These are phyloP conservation scores for Chrysosporium keratinophilum DNA, from an alignment of 2,329 filamentous ascomycete genomes.

Conservation along the genomic window DNA sequence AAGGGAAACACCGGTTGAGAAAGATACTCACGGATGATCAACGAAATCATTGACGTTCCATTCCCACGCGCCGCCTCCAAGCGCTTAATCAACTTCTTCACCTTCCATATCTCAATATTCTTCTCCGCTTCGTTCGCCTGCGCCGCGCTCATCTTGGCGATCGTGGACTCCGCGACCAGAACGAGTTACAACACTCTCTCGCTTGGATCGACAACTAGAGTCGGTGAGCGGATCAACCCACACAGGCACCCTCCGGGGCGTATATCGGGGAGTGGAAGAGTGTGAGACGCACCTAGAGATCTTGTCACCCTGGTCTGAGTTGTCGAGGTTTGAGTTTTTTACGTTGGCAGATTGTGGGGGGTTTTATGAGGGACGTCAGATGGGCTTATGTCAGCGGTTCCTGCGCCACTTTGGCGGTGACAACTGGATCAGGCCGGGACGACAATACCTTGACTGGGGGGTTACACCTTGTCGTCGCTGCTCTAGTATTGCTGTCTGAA, in stretches of 20 bases:
- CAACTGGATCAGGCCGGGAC: neutral
- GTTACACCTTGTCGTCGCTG: no score
- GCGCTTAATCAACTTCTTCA: constrained; percentile 99
- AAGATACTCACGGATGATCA: constrained; percentile 79
- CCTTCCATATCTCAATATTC: constrained; percentile 83
- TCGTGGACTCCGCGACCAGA: constrained; percentile 15
- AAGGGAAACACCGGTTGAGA: neutral
- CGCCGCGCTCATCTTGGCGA: constrained; percentile 70
- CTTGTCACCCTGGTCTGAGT: constrained; percentile 12
- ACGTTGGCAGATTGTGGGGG: constrained; percentile 15
- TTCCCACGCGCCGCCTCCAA: constrained; percentile 95
- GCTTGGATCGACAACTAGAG: constrained; percentile 6
- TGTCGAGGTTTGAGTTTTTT: constrained; percentile 16
- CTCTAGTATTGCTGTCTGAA: no score
- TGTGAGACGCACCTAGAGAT: constrained; percentile 7
- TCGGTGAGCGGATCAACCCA: constrained; percentile 13
- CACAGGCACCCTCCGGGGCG: constrained; percentile 1
- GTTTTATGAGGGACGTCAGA: constrained; percentile 8
- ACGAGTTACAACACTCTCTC: constrained; percentile 4
- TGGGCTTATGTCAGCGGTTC: constrained; percentile 12
- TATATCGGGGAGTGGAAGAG: neutral
- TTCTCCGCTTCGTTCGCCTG: constrained; percentile 86
- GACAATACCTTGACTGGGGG: no score
- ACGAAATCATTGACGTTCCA: constrained; percentile 98
- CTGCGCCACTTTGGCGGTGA: constrained; percentile 5